Evolutionary conservation across 2,329 filamentous ascomycete genomes (phyloP).

Genomic region (Juglanconis oblonga): DNA sequence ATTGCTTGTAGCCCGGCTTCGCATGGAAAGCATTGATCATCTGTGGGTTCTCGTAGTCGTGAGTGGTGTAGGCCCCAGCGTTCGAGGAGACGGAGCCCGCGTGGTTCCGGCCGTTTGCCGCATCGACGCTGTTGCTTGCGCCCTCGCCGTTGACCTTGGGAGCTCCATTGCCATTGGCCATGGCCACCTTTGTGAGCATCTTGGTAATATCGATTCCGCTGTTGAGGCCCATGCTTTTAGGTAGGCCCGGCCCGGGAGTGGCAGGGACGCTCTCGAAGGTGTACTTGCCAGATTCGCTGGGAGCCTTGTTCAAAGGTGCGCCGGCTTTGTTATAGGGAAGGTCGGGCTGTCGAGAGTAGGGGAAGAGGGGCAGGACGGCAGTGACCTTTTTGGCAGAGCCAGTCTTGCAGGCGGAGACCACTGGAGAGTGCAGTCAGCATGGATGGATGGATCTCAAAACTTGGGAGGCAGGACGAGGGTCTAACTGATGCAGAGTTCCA

Average conservation of each 20-base stretch:
- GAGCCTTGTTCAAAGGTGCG: constrained; percentile 75
- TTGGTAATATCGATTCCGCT: constrained; percentile 73
- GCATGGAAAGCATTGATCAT: constrained; percentile 63
- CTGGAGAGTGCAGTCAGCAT: constrained; percentile 54
- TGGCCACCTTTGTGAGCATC: constrained; percentile 66
- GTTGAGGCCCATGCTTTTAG: constrained; percentile 62
- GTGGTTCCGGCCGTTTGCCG: constrained; percentile 34
- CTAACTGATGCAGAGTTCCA: constrained; percentile 97
- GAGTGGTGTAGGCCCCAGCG: constrained; percentile 54
- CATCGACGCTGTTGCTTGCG: constrained; percentile 29
- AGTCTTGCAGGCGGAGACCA: constrained; percentile 91
- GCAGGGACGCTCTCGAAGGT: constrained; percentile 91
- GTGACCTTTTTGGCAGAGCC: constrained; percentile 91
- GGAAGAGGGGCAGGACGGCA: constrained; percentile 90
- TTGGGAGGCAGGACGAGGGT: constrained; percentile 28
- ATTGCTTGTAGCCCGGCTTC: constrained; percentile 94
- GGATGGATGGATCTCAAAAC: not conserved
- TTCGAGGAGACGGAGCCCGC: constrained; percentile 38
- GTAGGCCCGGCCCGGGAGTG: constrained; percentile 72
- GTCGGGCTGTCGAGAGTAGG: constrained; percentile 94
- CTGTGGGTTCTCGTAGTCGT: constrained; percentile 61
- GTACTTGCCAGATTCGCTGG: constrained; percentile 55
- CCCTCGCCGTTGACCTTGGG: constrained; percentile 34
- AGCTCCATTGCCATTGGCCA: constrained; percentile 47
- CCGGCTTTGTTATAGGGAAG: constrained; percentile 95